phyloP scores from a whole-genome alignment of 768 basidiomycete genomes.

The Arthromyces matolae region DNA sequence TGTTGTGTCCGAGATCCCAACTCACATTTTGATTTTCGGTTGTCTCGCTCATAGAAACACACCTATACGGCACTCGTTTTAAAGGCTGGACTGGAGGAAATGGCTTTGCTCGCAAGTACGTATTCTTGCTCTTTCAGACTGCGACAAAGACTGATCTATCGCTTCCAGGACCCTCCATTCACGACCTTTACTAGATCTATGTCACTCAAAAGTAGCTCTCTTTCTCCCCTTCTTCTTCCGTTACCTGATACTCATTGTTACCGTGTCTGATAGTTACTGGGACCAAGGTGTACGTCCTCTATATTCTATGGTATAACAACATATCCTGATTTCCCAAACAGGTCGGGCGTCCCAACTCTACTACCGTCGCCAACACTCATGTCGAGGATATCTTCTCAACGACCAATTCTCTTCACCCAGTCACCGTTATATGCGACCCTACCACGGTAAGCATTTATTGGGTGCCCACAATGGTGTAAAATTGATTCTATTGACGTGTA shows the following conservation, averaged over 20 bases:
- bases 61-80: slow-evolving; percentile 58
- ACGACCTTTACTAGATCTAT: slow-evolving; percentile 45
- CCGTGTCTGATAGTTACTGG: slow-evolving; percentile 48
- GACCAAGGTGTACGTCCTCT: slow-evolving; percentile 45
- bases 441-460: slow-evolving; percentile 34
- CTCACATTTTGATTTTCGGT: background rate
- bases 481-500: slow-evolving; percentile 13
- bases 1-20: too few species aligned
- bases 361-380: slow-evolving; percentile 41
- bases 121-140: background rate
- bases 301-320: slow-evolving; percentile 7
- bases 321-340: too few species aligned
- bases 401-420: slow-evolving; percentile 41
- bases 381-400: slow-evolving; percentile 44
- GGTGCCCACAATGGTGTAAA: too few species aligned
- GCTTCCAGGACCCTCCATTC: slow-evolving; percentile 24
- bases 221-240: background rate
- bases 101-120: slow-evolving; percentile 53
- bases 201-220: slow-evolving; percentile 54
- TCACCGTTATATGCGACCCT: slow-evolving; percentile 53
- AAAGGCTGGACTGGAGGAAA: slow-evolving; percentile 67
- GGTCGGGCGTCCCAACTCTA: slow-evolving; percentile 41
- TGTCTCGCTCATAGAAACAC: too few species aligned
- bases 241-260: background rate
- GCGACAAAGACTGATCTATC: background rate